phyloP scores from a whole-genome alignment of 2,329 filamentous ascomycete species.

The Cladophialophora exuberans region DNA sequence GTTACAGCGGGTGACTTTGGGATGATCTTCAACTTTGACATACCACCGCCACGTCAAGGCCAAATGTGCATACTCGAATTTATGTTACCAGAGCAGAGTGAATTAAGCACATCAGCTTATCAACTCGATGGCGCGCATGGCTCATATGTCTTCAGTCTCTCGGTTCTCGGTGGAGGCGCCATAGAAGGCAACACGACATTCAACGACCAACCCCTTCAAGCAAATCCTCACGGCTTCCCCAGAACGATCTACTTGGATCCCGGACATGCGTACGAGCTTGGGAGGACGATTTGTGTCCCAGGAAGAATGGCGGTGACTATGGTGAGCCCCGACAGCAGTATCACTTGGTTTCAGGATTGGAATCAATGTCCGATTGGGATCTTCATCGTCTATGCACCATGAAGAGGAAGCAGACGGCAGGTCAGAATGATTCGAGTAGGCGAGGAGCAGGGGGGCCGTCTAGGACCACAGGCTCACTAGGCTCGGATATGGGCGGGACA shows the following conservation, averaged over 20 bases:
- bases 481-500: no score
- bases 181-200: constrained; percentile 57
- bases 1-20: constrained; percentile 44
- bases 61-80: constrained; percentile 67
- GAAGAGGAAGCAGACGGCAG: not conserved
- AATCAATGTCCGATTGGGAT: constrained; percentile 43
- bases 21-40: constrained; percentile 71
- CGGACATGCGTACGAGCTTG: constrained; percentile 58
- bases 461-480: no score
- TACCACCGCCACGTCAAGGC: constrained; percentile 56
- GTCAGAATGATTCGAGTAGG: not conserved
- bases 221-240: constrained; percentile 47
- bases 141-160: constrained; percentile 53
- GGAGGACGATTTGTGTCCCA: constrained; percentile 35
- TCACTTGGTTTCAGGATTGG: constrained; percentile 68
- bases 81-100: constrained; percentile 60
- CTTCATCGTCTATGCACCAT: constrained; percentile 26
- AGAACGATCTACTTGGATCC: constrained; percentile 46
- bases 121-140: constrained; percentile 57
- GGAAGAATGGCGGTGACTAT: constrained; percentile 58
- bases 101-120: constrained; percentile 62
- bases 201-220: constrained; percentile 51
- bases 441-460: no score
- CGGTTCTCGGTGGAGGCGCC: constrained; percentile 42
- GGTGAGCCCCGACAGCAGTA: constrained; percentile 49